A percentile compares a stretch with the other conserved stretches of the same genome.
These are phyloP conservation scores for Cajanus cajan DNA, from an alignment of 306 rosid species.

Conservation along the genomic window DNA sequence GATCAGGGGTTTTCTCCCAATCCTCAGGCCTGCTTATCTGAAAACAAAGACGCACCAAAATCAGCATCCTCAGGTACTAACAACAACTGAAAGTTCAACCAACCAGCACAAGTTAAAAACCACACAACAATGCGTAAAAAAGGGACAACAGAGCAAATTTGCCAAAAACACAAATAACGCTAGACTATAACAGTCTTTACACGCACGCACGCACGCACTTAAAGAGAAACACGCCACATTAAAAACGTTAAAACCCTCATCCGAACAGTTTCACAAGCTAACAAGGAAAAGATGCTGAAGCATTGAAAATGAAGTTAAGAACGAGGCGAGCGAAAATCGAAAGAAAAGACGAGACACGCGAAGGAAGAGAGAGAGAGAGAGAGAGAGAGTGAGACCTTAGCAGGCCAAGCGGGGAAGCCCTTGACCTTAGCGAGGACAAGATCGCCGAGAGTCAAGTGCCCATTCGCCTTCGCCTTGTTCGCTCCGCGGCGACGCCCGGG, in stretches of 20 bases:
- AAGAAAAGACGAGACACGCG: no score
- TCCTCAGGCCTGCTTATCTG: constrained; percentile 98
- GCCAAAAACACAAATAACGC: background rate
- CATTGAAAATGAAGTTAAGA: no score
- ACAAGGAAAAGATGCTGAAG: background rate
- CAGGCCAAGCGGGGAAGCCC: constrained; percentile 98
- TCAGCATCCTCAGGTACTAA: constrained; percentile 19
- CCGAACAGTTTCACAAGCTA: background rate
- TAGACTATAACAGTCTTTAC: background rate
- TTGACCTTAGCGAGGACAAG: constrained; percentile 99
- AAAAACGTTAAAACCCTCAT: constrained; percentile 12
- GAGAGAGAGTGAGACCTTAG: constrained; percentile 61
- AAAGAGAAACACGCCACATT: background rate
- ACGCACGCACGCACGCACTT: background rate
- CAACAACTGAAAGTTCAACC: constrained; percentile 8
- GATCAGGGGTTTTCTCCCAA: constrained; percentile 80
- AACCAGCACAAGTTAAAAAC: background rate
- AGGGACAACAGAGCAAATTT: background rate
- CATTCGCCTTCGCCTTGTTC: constrained; percentile 65
- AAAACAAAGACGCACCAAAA: constrained; percentile 39
- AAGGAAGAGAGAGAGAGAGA: no score
- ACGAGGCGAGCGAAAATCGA: no score
- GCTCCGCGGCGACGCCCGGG: constrained; percentile 95
- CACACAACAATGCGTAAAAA: background rate
- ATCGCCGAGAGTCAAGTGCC: constrained; percentile 83